Conservation (phyloP, 192 early-diverging fungal species). For the Coemansia sp. region DNA sequence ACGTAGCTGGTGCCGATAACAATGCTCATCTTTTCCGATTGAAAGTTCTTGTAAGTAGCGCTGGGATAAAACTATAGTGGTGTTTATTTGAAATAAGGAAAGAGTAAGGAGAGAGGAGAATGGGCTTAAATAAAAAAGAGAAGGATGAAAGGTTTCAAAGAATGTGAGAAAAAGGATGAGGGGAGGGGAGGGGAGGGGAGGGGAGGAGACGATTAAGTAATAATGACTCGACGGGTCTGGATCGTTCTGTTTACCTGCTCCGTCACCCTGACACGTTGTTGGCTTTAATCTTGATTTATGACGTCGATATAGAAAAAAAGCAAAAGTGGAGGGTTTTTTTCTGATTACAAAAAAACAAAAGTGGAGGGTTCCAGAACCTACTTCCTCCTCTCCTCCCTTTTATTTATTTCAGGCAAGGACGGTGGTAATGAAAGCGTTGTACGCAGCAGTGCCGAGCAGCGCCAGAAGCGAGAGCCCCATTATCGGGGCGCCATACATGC, state of each 20-base stretch:
- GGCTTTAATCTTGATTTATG: no score
- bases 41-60: not conserved
- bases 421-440: constrained; percentile 23
- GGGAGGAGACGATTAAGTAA: no score
- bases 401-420: constrained; percentile 26
- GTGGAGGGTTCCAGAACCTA: not conserved
- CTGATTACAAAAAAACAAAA: no score
- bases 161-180: not conserved
- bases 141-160: not conserved
- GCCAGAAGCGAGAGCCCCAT: constrained; percentile 20
- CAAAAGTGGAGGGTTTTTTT: no score
- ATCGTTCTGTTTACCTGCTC: not conserved
- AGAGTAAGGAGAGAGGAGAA: not conserved
- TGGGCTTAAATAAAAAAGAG: not conserved
- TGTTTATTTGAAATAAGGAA: not conserved
- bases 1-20: constrained; percentile 57
- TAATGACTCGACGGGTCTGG: no score
- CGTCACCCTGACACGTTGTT: no score
- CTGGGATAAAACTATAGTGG: not conserved
- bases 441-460: constrained; percentile 23
- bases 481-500: constrained; percentile 29
- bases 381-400: no score
- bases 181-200: not conserved
- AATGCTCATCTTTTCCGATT: constrained; percentile 33
- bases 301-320: not conserved